phyloP scores from a whole-genome alignment of 192 early-diverging fungal species.

The Coemansia sp. region DNA sequence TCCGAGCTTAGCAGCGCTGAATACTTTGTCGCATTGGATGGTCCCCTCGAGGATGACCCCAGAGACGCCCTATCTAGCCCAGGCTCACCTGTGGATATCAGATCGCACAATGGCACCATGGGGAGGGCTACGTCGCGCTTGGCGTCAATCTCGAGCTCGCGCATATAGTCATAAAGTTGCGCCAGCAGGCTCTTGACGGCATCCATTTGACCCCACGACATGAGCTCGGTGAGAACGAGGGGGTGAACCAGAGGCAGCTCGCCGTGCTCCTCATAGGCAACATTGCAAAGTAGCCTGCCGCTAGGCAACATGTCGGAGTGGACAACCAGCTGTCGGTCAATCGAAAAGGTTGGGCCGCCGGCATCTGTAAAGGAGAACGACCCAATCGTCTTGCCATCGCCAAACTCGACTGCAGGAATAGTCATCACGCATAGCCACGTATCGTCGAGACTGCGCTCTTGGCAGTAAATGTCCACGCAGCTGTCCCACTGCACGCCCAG shows the following conservation, averaged over 20 bases:
- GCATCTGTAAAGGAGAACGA: slow-evolving; percentile 53
- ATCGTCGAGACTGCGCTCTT: slow-evolving; percentile 46
- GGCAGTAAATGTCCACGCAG: slow-evolving; percentile 47
- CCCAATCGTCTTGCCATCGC: slow-evolving; percentile 27
- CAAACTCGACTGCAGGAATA: slow-evolving; percentile 35
- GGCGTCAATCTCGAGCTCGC: slow-evolving; percentile 25
- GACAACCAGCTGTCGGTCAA: slow-evolving; percentile 33
- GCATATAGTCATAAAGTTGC: slow-evolving; percentile 44
- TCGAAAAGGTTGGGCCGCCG: slow-evolving; percentile 49
- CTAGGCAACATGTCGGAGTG: slow-evolving; percentile 18
- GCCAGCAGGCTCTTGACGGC: slow-evolving; percentile 34
- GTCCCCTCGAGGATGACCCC: neutral
- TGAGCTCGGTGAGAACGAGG: slow-evolving; percentile 43
- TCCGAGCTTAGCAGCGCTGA: slow-evolving; percentile 18
- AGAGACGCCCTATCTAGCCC: neutral
- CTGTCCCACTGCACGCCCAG: slow-evolving; percentile 53
- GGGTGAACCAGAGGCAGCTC: slow-evolving; percentile 49
- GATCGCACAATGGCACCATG: slow-evolving; percentile 28
- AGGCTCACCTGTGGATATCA: slow-evolving; percentile 10
- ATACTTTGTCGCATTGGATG: slow-evolving; percentile 14
- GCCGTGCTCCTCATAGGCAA: slow-evolving; percentile 47
- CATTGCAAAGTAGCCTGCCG: slow-evolving; percentile 20
- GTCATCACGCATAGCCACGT: slow-evolving; percentile 37
- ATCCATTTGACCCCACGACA: slow-evolving; percentile 50
- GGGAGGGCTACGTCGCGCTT: slow-evolving; percentile 20